phyloP scores from a whole-genome alignment of 805 yeast species.

The Ogataea methanolica region DNA sequence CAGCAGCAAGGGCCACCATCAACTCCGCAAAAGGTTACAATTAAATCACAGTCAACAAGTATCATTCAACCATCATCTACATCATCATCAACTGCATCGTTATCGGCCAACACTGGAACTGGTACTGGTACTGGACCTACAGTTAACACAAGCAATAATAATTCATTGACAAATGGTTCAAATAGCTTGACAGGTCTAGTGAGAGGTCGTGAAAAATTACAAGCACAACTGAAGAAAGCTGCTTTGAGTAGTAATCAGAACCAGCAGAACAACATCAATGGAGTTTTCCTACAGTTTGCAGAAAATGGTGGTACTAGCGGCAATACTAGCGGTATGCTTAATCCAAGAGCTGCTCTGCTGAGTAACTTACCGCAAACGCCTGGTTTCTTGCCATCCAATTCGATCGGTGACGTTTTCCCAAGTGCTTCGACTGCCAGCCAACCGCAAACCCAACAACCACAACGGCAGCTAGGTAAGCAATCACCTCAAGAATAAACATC shows the following conservation, averaged over 20 bases:
- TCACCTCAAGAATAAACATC: no score
- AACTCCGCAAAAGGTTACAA: neutral
- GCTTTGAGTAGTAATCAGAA: slow-evolving; percentile 10
- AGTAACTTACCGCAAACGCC: slow-evolving; percentile 19
- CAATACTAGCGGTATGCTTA: neutral
- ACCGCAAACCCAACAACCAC: neutral
- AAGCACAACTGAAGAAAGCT: slow-evolving; percentile 19
- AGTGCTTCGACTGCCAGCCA: neutral
- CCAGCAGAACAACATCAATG: slow-evolving; percentile 9
- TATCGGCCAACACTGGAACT: neutral
- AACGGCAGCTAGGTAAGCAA: no score
- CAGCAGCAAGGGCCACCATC: neutral
- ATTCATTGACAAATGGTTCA: no score
- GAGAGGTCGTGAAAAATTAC: slow-evolving; percentile 18
- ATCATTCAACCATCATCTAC: neutral
- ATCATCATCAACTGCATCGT: neutral
- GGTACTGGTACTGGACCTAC: neutral
- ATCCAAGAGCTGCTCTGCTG: slow-evolving; percentile 1
- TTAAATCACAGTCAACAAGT: neutral
- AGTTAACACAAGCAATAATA: no score
- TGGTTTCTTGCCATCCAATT: slow-evolving; percentile 19
- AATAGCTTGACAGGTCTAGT: slow-evolving; percentile 9
- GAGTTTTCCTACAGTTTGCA: slow-evolving; percentile 12
- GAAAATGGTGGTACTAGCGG: neutral
- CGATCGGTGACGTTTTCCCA: slow-evolving; percentile 20